Base-by-base conservation (phyloP, 495 filamentous ascomycete genomes). In the Glutinoglossum americanum region DNA sequence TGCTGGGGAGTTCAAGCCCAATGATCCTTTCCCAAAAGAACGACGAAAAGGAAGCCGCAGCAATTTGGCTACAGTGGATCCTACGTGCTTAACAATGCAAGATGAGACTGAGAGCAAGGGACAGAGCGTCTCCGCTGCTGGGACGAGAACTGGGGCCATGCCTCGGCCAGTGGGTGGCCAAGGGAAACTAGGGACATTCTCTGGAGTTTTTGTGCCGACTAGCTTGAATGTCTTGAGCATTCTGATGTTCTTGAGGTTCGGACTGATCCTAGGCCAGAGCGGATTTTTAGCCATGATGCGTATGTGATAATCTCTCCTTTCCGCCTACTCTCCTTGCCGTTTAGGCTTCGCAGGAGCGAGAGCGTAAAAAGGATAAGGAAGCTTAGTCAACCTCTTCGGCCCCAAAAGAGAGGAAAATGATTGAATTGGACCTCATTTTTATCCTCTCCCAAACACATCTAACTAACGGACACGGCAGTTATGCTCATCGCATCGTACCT, bases 161-260 rank as follows among this genome's bases (percentile, higher is more conserved):
- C 71, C 68, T 41, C 70, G 76, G 53, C 67, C 73, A 25, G 62
- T 71, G 51, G 78, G 79, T 32, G 72, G 70, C 48, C 63, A 71
- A 1, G 72, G 71, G 59, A 89, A 87, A 66, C 74, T 89, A 56
- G 82, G 83, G 17, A 80, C 79, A 3, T 81, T 85, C 64, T 83
- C 84, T 10, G 85, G 85, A 8, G 87, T 92, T 41, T 94, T 89
- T 66, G 83, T 92, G 23, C 87, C 87, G 25, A 88, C 86, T 6
- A 87, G 80, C 51, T 69, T 92, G 62, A 94, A 93, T 68, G 86
- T 93, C n/a, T 70, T 93, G 51, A 90, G 85, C 61, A 94, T 94
- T 71, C 77, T 94, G 45, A 92, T 93, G 87, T 94, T 94, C 70
- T 72, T 89, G 66, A 75, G 85, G 28, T 89, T 89, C 63, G 84